These are phyloP conservation scores for Euphorbia peplus DNA, from an alignment of 345 rosid genomes.

Conservation along the genomic window DNA sequence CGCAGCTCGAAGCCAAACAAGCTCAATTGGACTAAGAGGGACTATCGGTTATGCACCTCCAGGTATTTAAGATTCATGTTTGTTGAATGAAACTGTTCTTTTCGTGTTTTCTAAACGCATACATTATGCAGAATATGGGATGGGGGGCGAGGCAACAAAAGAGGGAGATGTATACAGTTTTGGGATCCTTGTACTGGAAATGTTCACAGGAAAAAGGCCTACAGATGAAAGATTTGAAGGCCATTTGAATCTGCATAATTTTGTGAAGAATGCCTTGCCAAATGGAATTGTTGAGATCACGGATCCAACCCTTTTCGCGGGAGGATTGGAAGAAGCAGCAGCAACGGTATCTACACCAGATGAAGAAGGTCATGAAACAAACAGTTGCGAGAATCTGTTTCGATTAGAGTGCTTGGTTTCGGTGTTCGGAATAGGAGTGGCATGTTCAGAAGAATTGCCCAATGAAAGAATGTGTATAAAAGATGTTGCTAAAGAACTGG, in stretches of 20 bases:
- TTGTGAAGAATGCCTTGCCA: not conserved
- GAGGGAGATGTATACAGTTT: conserved; percentile 17
- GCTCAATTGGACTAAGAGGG: not conserved
- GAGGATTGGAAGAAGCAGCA: not conserved
- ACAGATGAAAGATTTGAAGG: conserved; percentile 6
- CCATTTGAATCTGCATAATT: not conserved
- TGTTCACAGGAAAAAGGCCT: conserved; percentile 18
- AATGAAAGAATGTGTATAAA: conserved; percentile 8
- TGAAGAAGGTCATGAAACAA: not conserved
- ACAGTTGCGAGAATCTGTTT: not conserved
- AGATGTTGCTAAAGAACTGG: conserved; percentile 5
- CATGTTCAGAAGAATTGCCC: conserved; percentile 9
- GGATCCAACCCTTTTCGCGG: conserved; percentile 7
- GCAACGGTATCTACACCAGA: not conserved
- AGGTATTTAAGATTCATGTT: not conserved
- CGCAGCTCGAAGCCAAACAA: not conserved
- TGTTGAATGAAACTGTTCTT: no score
- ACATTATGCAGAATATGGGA: conserved; percentile 11
- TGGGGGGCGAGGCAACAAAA: conserved; percentile 1
- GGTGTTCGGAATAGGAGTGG: conserved; percentile 2
- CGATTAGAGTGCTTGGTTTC: not conserved
- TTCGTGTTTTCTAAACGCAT: no score
- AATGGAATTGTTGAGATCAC: not conserved
- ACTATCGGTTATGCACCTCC: not conserved
- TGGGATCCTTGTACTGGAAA: conserved; percentile 15